Percentiles rank a stretch among this genome's conserved stretches.
phyloP scores from a whole-genome alignment of 495 filamentous ascomycete species.

The Daldinia vernicosa region DNA sequence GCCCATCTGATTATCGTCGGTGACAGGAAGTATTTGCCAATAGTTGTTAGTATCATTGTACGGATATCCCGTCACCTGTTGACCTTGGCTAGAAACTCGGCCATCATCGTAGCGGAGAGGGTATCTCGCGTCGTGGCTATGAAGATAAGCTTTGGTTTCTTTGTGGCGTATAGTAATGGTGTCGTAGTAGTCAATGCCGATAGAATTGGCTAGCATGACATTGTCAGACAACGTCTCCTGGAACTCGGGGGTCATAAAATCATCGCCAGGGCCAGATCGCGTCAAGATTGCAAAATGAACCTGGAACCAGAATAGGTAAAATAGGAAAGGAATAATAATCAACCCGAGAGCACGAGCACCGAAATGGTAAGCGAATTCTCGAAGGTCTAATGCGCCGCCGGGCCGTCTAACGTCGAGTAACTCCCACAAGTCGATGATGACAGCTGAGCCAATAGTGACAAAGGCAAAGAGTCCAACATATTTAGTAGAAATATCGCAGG shows the following conservation, averaged over 20 bases:
- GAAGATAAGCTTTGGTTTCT: conserved; percentile 94
- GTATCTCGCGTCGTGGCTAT: conserved; percentile 90
- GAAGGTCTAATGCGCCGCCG: conserved; percentile 77
- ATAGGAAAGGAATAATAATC: conserved; percentile 91
- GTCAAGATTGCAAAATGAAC: conserved; percentile 93
- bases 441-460: conserved; percentile 93
- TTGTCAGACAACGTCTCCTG: conserved; percentile 97
- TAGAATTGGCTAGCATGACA: conserved; percentile 82
- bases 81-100: conserved; percentile 94
- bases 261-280: conserved; percentile 91
- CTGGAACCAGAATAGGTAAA: conserved; percentile 99
- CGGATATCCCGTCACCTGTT: conserved; percentile 98
- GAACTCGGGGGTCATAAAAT: conserved; percentile 98
- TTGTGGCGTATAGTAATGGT: conserved; percentile 89
- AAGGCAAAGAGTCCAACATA: conserved; percentile 98
- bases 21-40: conserved; percentile 87
- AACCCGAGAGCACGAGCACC: conserved; percentile 81
- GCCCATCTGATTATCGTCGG: conserved; percentile 62
- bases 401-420: conserved; percentile 86
- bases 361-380: conserved; percentile 89
- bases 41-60: conserved; percentile 99
- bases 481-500: conserved; percentile 98
- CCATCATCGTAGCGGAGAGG: conserved; percentile 97
- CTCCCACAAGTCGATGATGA: conserved; percentile 94
- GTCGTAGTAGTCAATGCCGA: conserved; percentile 90